phyloP scores from a whole-genome alignment of 2,329 filamentous ascomycete species.

The Bretziella fagacearum region DNA sequence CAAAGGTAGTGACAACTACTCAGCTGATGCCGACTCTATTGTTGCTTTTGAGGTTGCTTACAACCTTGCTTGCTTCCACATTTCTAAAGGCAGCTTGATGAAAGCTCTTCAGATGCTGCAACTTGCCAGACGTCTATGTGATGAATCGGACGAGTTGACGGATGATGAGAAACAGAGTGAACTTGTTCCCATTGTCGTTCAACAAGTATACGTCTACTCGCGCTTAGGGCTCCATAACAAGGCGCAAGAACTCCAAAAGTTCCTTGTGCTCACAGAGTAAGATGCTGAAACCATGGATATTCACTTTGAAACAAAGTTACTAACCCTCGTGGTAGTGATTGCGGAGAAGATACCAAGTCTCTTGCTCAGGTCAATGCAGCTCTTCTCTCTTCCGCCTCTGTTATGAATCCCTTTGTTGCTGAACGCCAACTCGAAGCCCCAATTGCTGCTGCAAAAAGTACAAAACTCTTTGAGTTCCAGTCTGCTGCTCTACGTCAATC shows the following conservation, averaged over 20 bases:
- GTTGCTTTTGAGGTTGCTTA: slow-evolving; percentile 70
- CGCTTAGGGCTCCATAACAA: slow-evolving; percentile 49
- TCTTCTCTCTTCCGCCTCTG: slow-evolving; percentile 24
- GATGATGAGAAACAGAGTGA: slow-evolving; percentile 61
- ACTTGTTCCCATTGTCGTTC: slow-evolving; percentile 56
- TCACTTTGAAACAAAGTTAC: neutral
- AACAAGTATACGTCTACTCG: slow-evolving; percentile 56
- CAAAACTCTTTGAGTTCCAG: slow-evolving; percentile 60
- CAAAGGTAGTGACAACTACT: slow-evolving; percentile 22
- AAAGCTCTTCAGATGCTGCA: slow-evolving; percentile 51
- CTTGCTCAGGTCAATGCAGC: slow-evolving; percentile 49
- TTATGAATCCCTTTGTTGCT: slow-evolving; percentile 48
- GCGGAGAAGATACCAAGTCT: slow-evolving; percentile 47
- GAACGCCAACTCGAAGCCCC: slow-evolving; percentile 43
- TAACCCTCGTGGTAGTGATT: slow-evolving; percentile 36
- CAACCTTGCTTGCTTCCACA: slow-evolving; percentile 58
- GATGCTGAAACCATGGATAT: no score
- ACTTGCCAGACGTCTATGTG: slow-evolving; percentile 53
- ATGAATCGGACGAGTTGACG: slow-evolving; percentile 52
- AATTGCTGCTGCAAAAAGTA: slow-evolving; percentile 34
- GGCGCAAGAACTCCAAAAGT: slow-evolving; percentile 43
- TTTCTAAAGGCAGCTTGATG: slow-evolving; percentile 50
- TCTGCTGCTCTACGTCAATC: slow-evolving; percentile 35
- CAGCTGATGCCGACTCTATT: slow-evolving; percentile 2
- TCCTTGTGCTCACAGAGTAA: slow-evolving; percentile 45